phyloP scores from a whole-genome alignment of 2,329 filamentous ascomycete genomes.

The Venturia nashicola region DNA sequence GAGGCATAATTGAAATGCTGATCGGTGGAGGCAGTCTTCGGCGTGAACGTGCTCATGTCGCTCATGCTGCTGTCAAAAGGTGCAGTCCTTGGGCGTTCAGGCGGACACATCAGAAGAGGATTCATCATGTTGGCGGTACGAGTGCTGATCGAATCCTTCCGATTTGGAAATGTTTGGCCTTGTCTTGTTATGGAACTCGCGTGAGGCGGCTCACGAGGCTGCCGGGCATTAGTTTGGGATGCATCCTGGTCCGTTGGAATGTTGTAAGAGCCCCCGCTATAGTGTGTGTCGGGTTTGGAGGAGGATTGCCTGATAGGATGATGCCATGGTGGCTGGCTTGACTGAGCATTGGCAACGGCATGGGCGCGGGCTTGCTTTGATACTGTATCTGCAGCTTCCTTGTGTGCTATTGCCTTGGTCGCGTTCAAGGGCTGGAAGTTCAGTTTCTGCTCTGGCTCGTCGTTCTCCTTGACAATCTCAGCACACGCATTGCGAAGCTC shows the following conservation, averaged over 20 bases:
- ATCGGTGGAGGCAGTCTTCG: constrained; percentile 29
- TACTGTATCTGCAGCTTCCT: neutral
- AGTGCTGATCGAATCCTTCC: neutral
- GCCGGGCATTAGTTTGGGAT: neutral
- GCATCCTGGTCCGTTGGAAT: neutral
- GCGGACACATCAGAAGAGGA: neutral
- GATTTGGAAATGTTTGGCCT: neutral
- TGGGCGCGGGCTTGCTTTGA: constrained; percentile 8
- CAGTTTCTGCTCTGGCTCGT: constrained; percentile 21
- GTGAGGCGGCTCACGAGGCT: neutral
- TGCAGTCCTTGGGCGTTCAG: neutral
- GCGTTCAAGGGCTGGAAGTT: constrained; percentile 21
- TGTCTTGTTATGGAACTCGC: neutral
- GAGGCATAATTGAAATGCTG: constrained; percentile 23
- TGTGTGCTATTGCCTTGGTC: constrained; percentile 10
- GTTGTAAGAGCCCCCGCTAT: neutral
- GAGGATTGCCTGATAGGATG: constrained; percentile 7
- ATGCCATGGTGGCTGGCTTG: neutral
- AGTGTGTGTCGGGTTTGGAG: constrained; percentile 12
- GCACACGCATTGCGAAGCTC: constrained; percentile 34
- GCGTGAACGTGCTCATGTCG: constrained; percentile 26
- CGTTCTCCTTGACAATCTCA: constrained; percentile 26
- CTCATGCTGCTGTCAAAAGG: constrained; percentile 11
- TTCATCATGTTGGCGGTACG: neutral
- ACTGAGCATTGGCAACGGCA: neutral